These are phyloP conservation scores for Xylariaceae sp. DNA, from an alignment of 2,329 filamentous ascomycete genomes.

Conservation along the genomic window DNA sequence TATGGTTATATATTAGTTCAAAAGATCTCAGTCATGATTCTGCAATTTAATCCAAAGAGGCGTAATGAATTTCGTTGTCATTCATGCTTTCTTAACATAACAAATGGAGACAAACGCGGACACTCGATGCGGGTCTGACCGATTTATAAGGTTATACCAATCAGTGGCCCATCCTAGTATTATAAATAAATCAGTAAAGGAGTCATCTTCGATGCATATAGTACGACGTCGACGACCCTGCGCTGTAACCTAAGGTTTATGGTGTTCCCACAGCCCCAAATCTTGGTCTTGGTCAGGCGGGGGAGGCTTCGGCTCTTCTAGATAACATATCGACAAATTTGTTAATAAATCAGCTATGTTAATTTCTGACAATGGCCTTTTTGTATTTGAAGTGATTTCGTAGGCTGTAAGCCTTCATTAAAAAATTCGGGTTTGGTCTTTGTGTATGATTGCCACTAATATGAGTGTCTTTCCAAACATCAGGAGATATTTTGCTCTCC, in stretches of 20 bases:
- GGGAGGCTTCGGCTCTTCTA: neutral
- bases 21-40: too few relatives aligned
- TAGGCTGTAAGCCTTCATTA: neutral
- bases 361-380: neutral
- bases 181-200: neutral
- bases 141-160: neutral
- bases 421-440: neutral
- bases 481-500: neutral
- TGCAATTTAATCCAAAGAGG: too few relatives aligned
- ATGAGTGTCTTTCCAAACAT: neutral
- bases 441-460: neutral
- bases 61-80: too few relatives aligned
- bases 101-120: too few relatives aligned
- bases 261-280: neutral
- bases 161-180: neutral
- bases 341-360: neutral
- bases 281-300: neutral
- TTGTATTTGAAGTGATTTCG: neutral
- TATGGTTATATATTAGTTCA: too few relatives aligned
- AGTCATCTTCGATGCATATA: neutral
- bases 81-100: too few relatives aligned
- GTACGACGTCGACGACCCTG: neutral
- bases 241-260: neutral
- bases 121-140: too few relatives aligned
- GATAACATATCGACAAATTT: neutral